Evolutionary conservation across 2,329 filamentous ascomycete species (phyloP), one percentile per base, ranked within the genome.

Genomic region (Penicillium polonicum): DNA sequence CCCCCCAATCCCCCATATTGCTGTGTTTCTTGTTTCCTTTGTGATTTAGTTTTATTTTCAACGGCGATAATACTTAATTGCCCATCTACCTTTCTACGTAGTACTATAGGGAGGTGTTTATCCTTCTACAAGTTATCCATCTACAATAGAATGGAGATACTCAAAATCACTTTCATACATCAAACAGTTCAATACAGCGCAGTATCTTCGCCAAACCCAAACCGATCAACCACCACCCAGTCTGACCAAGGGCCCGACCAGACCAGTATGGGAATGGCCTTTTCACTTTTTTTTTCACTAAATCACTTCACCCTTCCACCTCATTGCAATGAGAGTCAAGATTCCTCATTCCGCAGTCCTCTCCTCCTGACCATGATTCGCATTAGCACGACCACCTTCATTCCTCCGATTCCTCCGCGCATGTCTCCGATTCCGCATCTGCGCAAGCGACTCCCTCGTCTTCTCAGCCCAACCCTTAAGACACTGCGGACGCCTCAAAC

Each of bases 1-100:
- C 52, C 52, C 52, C 52, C 52, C 38, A 25, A 27, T 51, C 45
- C 29, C 52, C 36, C 17, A 25, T 42, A 33, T 33, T 15, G 43
- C 9, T 29, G 10, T 42, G 7, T 42, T 50, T 36, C 15, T 6
- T 42, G 9, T 43, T 10, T 29, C 27, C 12, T 31, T 4, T 36
- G 39, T 43, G 19, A 12, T 50, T 27, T 42, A 35, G 7, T 36
- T 27, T 10, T 3, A 19, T 25, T 35, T 29, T 21, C 21, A 43
- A 36, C 12, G 17, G 46, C 36, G 38, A 38, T 27, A 36, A 50
- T 50, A 29, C 45, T 17, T 50, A 51, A 50, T 36, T 36, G 25
- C 23, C 27, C 5, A 6, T 31, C 4, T 13, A 8, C 9, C 0
- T 51, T n/a, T n/a, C 12, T 29, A 27, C 15, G 35, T 50, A 38